Conservation (phyloP, 495 filamentous ascomycete genomes). For the Annulohypoxylon moriforme region DNA sequence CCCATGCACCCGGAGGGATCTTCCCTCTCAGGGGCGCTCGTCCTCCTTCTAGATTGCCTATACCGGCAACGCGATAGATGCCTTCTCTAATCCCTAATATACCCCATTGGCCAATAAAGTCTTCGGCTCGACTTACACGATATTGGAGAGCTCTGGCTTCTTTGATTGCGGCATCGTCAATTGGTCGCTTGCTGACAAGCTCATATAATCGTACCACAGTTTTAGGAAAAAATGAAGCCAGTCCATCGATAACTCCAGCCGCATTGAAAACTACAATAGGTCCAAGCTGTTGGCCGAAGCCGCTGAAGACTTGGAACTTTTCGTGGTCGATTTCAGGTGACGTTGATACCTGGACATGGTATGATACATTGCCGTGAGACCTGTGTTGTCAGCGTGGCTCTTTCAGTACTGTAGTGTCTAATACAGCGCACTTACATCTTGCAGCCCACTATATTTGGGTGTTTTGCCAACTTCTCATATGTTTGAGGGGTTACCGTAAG, state of each 20-base stretch:
- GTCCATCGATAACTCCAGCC: slow-evolving; percentile 71
- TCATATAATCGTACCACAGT: slow-evolving; percentile 65
- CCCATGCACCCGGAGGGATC: slow-evolving; percentile 54
- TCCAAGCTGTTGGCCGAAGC: slow-evolving; percentile 73
- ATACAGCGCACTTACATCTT: slow-evolving; percentile 57
- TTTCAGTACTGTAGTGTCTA: not conserved
- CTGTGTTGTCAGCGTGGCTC: not conserved
- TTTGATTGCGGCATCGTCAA: slow-evolving; percentile 34
- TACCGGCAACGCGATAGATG: slow-evolving; percentile 59
- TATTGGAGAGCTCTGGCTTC: slow-evolving; percentile 66
- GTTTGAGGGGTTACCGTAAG: slow-evolving; percentile 63
- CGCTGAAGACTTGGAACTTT: slow-evolving; percentile 68
- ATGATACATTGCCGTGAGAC: slow-evolving; percentile 70
- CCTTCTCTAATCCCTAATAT: slow-evolving; percentile 71
- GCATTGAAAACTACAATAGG: slow-evolving; percentile 68
- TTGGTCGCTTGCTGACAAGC: slow-evolving; percentile 51
- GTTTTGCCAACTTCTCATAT: slow-evolving; percentile 61
- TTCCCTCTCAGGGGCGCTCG: slow-evolving; percentile 63
- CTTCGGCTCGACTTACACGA: slow-evolving; percentile 65
- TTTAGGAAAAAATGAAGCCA: slow-evolving; percentile 69
- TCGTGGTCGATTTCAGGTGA: slow-evolving; percentile 58
- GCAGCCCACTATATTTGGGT: slow-evolving; percentile 70
- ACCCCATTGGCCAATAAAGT: slow-evolving; percentile 66
- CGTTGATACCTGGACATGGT: slow-evolving; percentile 68
- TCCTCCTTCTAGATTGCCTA: slow-evolving; percentile 65